These are phyloP conservation scores for Colletotrichum aenigma DNA, from an alignment of 2,329 filamentous ascomycete genomes.

Conservation along the genomic window DNA sequence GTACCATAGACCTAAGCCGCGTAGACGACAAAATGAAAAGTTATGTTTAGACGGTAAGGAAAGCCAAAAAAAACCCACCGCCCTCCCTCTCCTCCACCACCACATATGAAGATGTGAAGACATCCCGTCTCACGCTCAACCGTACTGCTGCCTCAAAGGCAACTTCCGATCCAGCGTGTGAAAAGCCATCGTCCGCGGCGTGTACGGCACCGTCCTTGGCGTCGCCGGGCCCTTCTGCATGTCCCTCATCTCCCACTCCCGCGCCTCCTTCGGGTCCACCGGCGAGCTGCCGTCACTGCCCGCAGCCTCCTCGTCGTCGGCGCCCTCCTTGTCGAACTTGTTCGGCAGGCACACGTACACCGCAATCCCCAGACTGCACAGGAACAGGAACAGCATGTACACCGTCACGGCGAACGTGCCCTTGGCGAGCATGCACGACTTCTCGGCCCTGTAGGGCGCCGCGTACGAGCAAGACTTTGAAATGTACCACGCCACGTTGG, in stretches of 20 bases:
- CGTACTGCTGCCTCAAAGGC: conserved; percentile 48
- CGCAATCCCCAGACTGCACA: conserved; percentile 62
- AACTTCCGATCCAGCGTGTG: conserved; percentile 64
- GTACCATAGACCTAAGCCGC: neutral
- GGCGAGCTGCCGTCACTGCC: conserved; percentile 29
- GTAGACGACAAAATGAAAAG: neutral
- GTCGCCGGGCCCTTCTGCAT: conserved; percentile 47
- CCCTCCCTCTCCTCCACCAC: neutral
- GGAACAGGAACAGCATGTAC: conserved; percentile 69
- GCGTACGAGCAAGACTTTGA: conserved; percentile 70
- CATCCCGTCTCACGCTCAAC: neutral
- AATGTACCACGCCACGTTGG: conserved; percentile 76
- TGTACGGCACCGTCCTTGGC: conserved; percentile 54
- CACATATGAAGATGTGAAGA: neutral
- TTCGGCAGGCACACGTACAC: conserved; percentile 64
- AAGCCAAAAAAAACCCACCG: neutral
- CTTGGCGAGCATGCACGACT: conserved; percentile 72
- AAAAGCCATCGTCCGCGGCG: conserved; percentile 71
- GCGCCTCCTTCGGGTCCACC: conserved; percentile 37
- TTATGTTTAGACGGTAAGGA: neutral
- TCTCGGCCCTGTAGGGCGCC: conserved; percentile 52
- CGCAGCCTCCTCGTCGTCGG: conserved; percentile 39
- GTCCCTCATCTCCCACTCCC: conserved; percentile 63
- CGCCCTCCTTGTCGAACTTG: conserved; percentile 54
- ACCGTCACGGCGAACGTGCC: conserved; percentile 67